A percentile compares a stretch with the other conserved stretches of the same genome.
Evolutionary conservation across 352 stramenopile species (phyloP).

Genomic region (Thalassiosira oceanica): DNA sequence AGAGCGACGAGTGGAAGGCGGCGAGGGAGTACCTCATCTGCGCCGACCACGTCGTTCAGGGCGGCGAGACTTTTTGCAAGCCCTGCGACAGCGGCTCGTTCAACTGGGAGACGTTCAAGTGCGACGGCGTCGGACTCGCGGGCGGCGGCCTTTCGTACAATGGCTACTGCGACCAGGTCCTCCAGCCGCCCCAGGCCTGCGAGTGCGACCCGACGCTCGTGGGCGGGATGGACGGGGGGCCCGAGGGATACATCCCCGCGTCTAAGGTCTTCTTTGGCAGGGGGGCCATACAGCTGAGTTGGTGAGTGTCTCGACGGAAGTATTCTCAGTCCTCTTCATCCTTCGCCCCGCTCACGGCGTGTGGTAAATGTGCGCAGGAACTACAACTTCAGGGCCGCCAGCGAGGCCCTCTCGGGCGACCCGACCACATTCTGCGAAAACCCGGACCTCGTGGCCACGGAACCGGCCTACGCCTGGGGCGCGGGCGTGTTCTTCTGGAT

Average conservation of each 20-base stretch:
- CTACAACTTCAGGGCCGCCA: conserved; percentile 48
- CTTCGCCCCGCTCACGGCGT: conserved; percentile 9
- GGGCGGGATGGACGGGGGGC: not conserved
- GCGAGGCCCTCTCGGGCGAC: conserved; percentile 45
- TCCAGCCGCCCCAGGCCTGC: conserved; percentile 40
- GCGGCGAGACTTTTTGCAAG: conserved; percentile 39
- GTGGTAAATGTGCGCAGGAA: too few relatives aligned
- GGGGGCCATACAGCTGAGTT: conserved; percentile 15
- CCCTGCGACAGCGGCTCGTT: conserved; percentile 41
- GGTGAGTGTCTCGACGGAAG: not conserved
- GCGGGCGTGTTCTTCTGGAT: conserved; percentile 50
- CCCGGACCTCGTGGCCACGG: conserved; percentile 49
- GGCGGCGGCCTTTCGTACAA: conserved; percentile 45
- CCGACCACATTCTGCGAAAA: conserved; percentile 44
- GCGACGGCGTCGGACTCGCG: conserved; percentile 31
- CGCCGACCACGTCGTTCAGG: conserved; percentile 34
- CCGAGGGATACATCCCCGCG: conserved; percentile 43
- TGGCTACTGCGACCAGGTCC: conserved; percentile 43
- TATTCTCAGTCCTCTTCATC: not conserved
- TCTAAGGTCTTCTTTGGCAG: conserved; percentile 45
- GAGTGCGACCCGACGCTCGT: conserved; percentile 28
- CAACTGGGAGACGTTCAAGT: conserved; percentile 49
- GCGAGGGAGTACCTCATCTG: conserved; percentile 52
- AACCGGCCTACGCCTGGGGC: conserved; percentile 24
- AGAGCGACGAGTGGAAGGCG: conserved; percentile 48